A percentile compares a stretch with the other conserved stretches of the same genome.
Conservation (phyloP, 208 protist species). For the Herpetomonas muscarum region DNA sequence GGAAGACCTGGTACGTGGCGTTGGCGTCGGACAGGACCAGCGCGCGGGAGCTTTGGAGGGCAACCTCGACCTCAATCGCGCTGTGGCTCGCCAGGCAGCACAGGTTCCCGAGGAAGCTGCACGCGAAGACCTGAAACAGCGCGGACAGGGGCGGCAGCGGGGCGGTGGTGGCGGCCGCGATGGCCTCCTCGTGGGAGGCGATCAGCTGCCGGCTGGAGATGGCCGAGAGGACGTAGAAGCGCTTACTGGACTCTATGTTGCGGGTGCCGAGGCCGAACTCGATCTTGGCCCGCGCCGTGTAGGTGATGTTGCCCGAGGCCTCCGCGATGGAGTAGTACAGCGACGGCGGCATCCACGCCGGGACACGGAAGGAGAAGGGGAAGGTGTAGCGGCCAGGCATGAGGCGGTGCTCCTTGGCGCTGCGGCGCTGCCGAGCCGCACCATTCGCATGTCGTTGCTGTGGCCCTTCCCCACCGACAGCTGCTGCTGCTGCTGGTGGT, state of each 20-base stretch:
- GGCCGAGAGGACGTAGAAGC: constrained; percentile 50
- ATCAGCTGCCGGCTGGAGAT: constrained; percentile 53
- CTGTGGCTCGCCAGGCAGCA: constrained; percentile 39
- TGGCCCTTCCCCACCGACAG: too few relatives aligned
- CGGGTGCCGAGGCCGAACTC: constrained; percentile 22
- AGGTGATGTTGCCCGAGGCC: constrained; percentile 36
- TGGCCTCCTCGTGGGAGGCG: constrained; percentile 37
- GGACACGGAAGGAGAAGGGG: constrained; percentile 50
- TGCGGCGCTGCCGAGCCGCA: constrained; percentile 5
- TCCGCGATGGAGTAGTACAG: constrained; percentile 41
- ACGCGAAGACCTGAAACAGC: constrained; percentile 46
- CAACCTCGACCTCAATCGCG: constrained; percentile 52
- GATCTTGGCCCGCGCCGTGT: constrained; percentile 33
- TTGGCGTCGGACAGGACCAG: constrained; percentile 29
- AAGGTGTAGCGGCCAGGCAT: constrained; percentile 48
- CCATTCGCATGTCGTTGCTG: background rate
- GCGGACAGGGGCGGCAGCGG: constrained; percentile 32
- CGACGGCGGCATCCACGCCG: constrained; percentile 62
- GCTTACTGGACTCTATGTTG: constrained; percentile 12
- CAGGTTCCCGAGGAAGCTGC: constrained; percentile 37
- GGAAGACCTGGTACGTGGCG: constrained; percentile 19
- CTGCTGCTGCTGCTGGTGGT: too few relatives aligned
- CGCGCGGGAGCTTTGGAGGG: constrained; percentile 37
- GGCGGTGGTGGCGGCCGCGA: constrained; percentile 7
- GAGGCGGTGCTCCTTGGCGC: constrained; percentile 20